phyloP scores from a whole-genome alignment of 495 filamentous ascomycete genomes.

The Aspergillus saccharolyticus region DNA sequence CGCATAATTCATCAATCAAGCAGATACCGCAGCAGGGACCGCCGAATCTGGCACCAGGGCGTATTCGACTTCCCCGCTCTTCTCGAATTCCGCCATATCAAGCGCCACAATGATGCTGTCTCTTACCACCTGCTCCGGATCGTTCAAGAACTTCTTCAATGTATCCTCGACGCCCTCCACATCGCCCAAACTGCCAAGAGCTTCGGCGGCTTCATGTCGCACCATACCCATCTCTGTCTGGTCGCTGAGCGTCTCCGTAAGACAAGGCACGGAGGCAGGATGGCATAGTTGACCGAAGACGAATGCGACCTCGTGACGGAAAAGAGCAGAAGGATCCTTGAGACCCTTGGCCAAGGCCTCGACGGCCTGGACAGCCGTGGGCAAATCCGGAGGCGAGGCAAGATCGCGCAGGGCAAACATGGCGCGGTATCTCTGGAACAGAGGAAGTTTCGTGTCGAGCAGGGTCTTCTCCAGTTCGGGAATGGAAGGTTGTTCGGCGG shows the following conservation, averaged over 20 bases:
- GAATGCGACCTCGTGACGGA: slow-evolving; percentile 96
- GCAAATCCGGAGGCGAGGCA: slow-evolving; percentile 82
- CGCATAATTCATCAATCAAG: slow-evolving; percentile 29
- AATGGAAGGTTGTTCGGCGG: slow-evolving; percentile 54
- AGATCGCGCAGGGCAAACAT: slow-evolving; percentile 97
- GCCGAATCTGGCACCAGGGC: slow-evolving; percentile 68
- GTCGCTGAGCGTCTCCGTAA: slow-evolving; percentile 73
- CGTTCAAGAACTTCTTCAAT: slow-evolving; percentile 77
- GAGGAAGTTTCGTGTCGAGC: slow-evolving; percentile 68
- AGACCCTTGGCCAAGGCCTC: slow-evolving; percentile 83
- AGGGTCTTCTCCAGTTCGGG: slow-evolving; percentile 68
- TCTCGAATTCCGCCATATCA: slow-evolving; percentile 98
- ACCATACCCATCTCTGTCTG: slow-evolving; percentile 88
- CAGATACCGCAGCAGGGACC: slow-evolving; percentile 29
- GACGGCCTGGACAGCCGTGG: slow-evolving; percentile 79
- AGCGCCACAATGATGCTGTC: slow-evolving; percentile 93
- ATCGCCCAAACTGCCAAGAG: slow-evolving; percentile 90
- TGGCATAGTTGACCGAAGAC: slow-evolving; percentile 96
- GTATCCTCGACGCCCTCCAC: slow-evolving; percentile 88
- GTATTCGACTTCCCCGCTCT: slow-evolving; percentile 82
- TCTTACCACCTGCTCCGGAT: slow-evolving; percentile 86
- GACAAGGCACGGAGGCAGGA: slow-evolving; percentile 88
- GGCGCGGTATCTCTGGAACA: slow-evolving; percentile 92
- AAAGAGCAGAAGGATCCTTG: slow-evolving; percentile 81
- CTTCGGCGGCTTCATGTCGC: slow-evolving; percentile 94